phyloP scores from a whole-genome alignment of 345 rosid genomes.

The Salix purpurea region DNA sequence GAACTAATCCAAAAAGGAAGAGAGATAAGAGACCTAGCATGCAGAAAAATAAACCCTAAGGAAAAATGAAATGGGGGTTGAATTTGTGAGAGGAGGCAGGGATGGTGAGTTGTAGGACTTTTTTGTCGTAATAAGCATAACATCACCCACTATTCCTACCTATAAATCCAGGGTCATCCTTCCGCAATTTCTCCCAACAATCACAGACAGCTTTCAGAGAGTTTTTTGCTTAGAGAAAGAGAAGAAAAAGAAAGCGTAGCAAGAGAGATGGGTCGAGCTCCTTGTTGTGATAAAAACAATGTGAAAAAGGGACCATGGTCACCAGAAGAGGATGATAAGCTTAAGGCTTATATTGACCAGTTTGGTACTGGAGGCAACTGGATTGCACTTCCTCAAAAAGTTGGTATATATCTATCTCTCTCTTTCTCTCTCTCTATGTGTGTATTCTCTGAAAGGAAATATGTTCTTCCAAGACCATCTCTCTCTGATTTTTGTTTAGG shows the following conservation, averaged over 20 bases:
- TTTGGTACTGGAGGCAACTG: slow-evolving; percentile 91
- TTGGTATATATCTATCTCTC: slow-evolving; percentile 43
- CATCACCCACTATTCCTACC: slow-evolving; percentile 32
- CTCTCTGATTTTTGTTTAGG: not conserved
- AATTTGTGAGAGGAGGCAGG: slow-evolving; percentile 26
- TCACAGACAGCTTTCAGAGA: not conserved
- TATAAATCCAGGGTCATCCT: slow-evolving; percentile 42
- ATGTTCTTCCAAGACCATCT: not conserved
- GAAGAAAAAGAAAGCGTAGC: slow-evolving; percentile 1
- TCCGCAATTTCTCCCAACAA: slow-evolving; percentile 23
- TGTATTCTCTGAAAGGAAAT: not conserved
- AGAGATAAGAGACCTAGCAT: slow-evolving; percentile 18
- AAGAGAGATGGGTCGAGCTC: slow-evolving; percentile 82
- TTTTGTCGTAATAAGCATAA: slow-evolving; percentile 28
- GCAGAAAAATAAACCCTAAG: slow-evolving; percentile 41
- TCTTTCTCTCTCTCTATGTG: too few relatives aligned
- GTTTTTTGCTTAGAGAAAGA: slow-evolving; percentile 10
- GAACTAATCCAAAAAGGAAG: slow-evolving; percentile 73
- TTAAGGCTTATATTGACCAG: slow-evolving; percentile 76
- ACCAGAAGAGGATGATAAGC: slow-evolving; percentile 91
- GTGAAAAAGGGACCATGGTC: slow-evolving; percentile 98
- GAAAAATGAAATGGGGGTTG: slow-evolving; percentile 32
- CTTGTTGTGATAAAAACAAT: slow-evolving; percentile 91
- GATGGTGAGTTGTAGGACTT: slow-evolving; percentile 33
- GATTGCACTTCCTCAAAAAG: slow-evolving; percentile 97